These are phyloP conservation scores for Suhomyces sp. DNA, from an alignment of 805 yeast species.

Conservation along the genomic window DNA sequence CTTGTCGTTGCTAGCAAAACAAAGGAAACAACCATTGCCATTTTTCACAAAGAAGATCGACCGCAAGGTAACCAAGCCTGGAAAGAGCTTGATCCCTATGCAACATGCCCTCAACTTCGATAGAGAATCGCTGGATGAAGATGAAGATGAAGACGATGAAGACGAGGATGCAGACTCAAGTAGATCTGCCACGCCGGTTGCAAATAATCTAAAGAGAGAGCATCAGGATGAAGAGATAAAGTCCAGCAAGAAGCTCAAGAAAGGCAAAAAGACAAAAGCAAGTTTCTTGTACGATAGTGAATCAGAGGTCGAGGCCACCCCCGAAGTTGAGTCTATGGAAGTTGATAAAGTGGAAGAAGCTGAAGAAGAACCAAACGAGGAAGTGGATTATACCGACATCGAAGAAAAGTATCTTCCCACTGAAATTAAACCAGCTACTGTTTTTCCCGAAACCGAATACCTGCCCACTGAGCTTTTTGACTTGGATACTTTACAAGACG, in stretches of 20 bases:
- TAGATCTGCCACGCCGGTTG: constrained; percentile 35
- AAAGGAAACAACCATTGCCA: constrained; percentile 25
- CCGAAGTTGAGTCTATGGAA: constrained; percentile 20
- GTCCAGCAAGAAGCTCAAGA: constrained; percentile 14
- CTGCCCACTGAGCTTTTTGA: constrained; percentile 29
- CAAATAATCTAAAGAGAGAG: constrained; percentile 25
- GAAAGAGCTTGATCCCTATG: constrained; percentile 44
- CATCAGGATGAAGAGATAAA: constrained; percentile 17
- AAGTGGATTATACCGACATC: constrained; percentile 24
- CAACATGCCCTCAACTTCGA: constrained; percentile 52
- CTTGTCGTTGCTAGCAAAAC: constrained; percentile 22
- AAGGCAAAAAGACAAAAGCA: constrained; percentile 24
- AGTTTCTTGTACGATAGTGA: constrained; percentile 29
- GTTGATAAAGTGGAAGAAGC: constrained; percentile 23
- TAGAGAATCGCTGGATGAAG: constrained; percentile 34
- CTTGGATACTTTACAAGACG: constrained; percentile 47
- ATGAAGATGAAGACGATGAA: constrained; percentile 28
- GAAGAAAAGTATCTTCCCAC: constrained; percentile 50
- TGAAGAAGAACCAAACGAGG: constrained; percentile 15
- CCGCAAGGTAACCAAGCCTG: constrained; percentile 18
- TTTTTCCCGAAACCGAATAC: constrained; percentile 45
- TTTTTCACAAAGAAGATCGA: constrained; percentile 30
- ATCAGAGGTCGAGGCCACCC: constrained; percentile 29
- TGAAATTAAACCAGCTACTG: constrained; percentile 51
- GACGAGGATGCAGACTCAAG: constrained; percentile 38